A percentile compares a stretch with the other conserved stretches of the same genome.
Evolutionary conservation across 75 land plant species (phyloP).

Genomic region (Cunninghamia lanceolata): DNA sequence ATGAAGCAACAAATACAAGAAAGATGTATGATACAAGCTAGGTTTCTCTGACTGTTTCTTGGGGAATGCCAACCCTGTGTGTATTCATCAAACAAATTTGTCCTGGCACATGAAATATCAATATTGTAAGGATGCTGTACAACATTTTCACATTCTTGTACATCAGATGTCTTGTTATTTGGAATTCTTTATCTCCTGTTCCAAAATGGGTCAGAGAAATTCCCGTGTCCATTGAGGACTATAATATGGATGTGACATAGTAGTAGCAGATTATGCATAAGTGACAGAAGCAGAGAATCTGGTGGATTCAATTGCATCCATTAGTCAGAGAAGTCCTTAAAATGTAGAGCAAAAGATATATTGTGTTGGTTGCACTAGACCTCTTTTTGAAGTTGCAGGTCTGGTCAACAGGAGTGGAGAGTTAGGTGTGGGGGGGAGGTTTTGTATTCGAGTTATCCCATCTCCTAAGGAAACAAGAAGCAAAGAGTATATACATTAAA

Average conservation of each 20-base stretch:
- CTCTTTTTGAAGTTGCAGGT: background rate
- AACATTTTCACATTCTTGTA: background rate
- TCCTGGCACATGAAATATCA: background rate
- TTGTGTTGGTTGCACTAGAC: background rate
- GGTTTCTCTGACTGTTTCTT: background rate
- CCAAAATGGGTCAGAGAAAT: background rate
- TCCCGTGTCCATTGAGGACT: background rate
- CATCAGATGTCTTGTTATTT: background rate
- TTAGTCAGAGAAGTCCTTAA: background rate
- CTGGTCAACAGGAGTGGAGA: background rate
- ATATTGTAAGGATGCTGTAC: background rate
- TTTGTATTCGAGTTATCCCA: background rate
- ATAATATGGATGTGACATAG: background rate
- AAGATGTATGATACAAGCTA: background rate
- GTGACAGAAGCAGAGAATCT: no score
- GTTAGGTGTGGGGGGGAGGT: background rate
- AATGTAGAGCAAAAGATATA: no score
- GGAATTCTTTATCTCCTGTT: background rate
- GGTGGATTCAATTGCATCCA: no score
- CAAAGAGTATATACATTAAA: no score
- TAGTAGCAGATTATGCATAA: background rate
- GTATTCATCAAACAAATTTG: background rate
- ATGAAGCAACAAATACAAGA: background rate
- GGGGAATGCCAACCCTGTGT: background rate
- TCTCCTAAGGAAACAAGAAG: background rate